These are phyloP conservation scores for Craterostigma plantagineum DNA, from an alignment of 257 asterid species.

Conservation along the genomic window DNA sequence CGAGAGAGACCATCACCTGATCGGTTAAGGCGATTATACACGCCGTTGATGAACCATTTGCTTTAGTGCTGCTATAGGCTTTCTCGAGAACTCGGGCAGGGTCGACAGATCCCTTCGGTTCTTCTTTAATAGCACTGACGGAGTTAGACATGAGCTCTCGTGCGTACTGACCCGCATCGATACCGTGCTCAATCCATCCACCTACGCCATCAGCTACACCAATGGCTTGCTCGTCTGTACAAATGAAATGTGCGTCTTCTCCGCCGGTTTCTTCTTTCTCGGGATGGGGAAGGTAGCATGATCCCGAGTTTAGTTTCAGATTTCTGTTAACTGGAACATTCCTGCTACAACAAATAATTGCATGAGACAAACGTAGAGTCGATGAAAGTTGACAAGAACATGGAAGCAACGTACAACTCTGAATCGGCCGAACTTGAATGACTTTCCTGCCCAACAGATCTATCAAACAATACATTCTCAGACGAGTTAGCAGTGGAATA, in stretches of 20 bases:
- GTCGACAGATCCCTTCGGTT: slow-evolving; percentile 69
- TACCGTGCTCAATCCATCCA: slow-evolving; percentile 94
- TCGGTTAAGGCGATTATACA: slow-evolving; percentile 82
- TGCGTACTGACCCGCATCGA: slow-evolving; percentile 69
- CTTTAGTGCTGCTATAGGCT: slow-evolving; percentile 54
- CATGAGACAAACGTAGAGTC: background rate
- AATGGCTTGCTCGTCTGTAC: slow-evolving; percentile 56
- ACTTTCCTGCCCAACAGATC: slow-evolving; percentile 21
- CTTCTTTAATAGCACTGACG: slow-evolving; percentile 53
- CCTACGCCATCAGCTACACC: slow-evolving; percentile 99
- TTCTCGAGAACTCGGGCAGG: slow-evolving; percentile 79
- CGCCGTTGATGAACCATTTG: slow-evolving; percentile 88
- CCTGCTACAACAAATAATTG: slow-evolving; percentile 26
- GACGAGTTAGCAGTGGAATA: slow-evolving; percentile 36
- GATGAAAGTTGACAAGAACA: slow-evolving; percentile 6
- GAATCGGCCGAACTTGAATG: slow-evolving; percentile 25
- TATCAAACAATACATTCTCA: slow-evolving; percentile 37
- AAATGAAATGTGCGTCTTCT: slow-evolving; percentile 92
- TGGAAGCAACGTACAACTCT: slow-evolving; percentile 37
- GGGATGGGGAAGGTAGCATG: slow-evolving; percentile 90
- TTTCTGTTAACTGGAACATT: slow-evolving; percentile 19
- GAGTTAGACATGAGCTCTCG: slow-evolving; percentile 88
- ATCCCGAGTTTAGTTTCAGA: slow-evolving; percentile 73
- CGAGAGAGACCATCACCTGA: slow-evolving; percentile 29
- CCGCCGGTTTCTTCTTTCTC: slow-evolving; percentile 98